These are phyloP conservation scores for Spathaspora jeffriesii DNA, from an alignment of 1,139 yeast species.

Conservation along the genomic window DNA sequence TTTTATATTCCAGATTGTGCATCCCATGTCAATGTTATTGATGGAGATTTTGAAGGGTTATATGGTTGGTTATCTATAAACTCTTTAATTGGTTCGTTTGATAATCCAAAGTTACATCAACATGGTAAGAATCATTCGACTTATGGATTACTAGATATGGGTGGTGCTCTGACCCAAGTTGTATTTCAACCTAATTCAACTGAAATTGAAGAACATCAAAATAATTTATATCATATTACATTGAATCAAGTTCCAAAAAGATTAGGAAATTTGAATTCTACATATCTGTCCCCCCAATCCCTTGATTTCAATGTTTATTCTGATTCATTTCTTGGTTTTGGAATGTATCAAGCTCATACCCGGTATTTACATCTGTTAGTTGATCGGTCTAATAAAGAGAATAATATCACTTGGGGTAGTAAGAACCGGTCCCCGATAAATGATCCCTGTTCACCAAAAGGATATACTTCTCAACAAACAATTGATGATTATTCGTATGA, in stretches of 20 bases:
- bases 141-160: slow-evolving; percentile 81
- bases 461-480: slow-evolving; percentile 26
- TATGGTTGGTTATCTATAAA: slow-evolving; percentile 84
- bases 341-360: slow-evolving; percentile 68
- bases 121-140: slow-evolving; percentile 59
- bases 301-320: slow-evolving; percentile 58
- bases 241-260: slow-evolving; percentile 39
- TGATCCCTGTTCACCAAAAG: slow-evolving; percentile 69
- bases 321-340: slow-evolving; percentile 75
- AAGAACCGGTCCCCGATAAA: slow-evolving; percentile 26
- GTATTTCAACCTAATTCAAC: slow-evolving; percentile 71
- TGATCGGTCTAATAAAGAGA: slow-evolving; percentile 19
- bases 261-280: slow-evolving; percentile 11
- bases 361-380: slow-evolving; percentile 45
- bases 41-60: slow-evolving; percentile 78
- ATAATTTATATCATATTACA: slow-evolving; percentile 53
- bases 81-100: slow-evolving; percentile 62
- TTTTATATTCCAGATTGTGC: slow-evolving; percentile 61
- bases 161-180: slow-evolving; percentile 86
- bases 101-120: slow-evolving; percentile 45
- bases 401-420: slow-evolving; percentile 10
- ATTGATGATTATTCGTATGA: slow-evolving; percentile 29
- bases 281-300: slow-evolving; percentile 16
- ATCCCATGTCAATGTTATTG: slow-evolving; percentile 65
- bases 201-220: slow-evolving; percentile 54